Conservation (phyloP, 1,284 basidiomycete genomes). For the Leccinum fallax region DNA sequence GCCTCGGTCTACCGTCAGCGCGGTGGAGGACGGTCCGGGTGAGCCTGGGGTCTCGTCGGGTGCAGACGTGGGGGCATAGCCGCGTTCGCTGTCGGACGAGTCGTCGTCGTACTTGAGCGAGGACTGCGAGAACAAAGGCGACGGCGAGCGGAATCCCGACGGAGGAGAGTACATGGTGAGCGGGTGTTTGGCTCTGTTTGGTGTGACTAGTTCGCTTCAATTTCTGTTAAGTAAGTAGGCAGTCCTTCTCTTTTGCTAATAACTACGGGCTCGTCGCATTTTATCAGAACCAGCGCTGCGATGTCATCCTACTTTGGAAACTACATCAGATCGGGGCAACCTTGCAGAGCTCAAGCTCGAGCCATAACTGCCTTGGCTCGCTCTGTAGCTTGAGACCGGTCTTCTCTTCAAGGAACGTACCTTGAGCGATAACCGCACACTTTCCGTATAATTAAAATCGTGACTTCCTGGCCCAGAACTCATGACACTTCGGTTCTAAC, state of each 20-base stretch:
- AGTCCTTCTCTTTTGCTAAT: neutral
- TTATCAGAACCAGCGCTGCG: neutral
- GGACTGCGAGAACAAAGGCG: slow-evolving; percentile 33
- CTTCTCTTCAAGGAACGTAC: too few relatives aligned
- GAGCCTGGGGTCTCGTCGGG: slow-evolving; percentile 23
- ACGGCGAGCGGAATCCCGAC: slow-evolving; percentile 34
- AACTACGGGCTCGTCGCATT: too few relatives aligned
- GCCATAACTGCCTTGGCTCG: too few relatives aligned
- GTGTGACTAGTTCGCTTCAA: neutral
- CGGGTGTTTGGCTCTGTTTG: slow-evolving; percentile 26
- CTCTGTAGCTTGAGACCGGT: too few relatives aligned
- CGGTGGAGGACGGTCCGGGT: slow-evolving; percentile 31
- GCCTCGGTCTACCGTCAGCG: slow-evolving; percentile 12
- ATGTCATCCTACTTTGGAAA: neutral
- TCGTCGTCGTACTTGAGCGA: slow-evolving; percentile 29
- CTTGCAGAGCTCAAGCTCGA: too few relatives aligned
- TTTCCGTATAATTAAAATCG: slow-evolving; percentile 16
- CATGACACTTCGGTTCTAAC: slow-evolving; percentile 11
- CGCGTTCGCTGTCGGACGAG: slow-evolving; percentile 30
- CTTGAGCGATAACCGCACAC: slow-evolving; percentile 18
- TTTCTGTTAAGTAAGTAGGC: too few relatives aligned
- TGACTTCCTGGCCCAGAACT: slow-evolving; percentile 12
- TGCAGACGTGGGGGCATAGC: slow-evolving; percentile 7
- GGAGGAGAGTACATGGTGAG: slow-evolving; percentile 30
- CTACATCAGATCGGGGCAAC: neutral